A percentile compares a stretch with the other conserved stretches of the same genome.
These are phyloP conservation scores for Termitomyces sp. DNA, from an alignment of 768 basidiomycete genomes.

Conservation along the genomic window DNA sequence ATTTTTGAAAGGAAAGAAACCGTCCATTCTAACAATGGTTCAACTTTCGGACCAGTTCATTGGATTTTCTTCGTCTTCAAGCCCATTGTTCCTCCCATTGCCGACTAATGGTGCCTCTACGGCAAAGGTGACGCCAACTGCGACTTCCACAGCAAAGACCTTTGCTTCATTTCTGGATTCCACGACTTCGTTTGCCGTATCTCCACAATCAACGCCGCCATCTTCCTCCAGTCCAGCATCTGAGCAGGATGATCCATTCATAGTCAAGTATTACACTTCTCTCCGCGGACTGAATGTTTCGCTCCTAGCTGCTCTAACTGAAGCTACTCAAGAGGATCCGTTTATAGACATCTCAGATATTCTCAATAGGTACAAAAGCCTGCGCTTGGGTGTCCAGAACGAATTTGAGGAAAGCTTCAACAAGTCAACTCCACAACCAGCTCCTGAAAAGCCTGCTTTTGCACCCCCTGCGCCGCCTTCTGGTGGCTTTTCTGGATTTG, in stretches of 20 bases:
- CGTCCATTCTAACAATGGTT: conserved; percentile 5
- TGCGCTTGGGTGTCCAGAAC: conserved; percentile 50
- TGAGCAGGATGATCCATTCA: conserved; percentile 25
- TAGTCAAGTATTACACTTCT: conserved; percentile 57
- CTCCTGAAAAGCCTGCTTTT: conserved; percentile 11
- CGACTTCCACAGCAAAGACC: conserved; percentile 46
- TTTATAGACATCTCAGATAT: conserved; percentile 59
- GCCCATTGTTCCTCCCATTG: neutral
- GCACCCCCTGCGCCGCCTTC: conserved; percentile 19
- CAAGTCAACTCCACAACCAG: conserved; percentile 5
- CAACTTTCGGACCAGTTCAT: neutral
- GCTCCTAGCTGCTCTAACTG: conserved; percentile 51
- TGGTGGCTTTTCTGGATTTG: conserved; percentile 19
- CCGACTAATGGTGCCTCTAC: conserved; percentile 11
- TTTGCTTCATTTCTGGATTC: conserved; percentile 41
- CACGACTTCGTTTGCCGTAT: conserved; percentile 1
- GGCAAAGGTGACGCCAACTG: conserved; percentile 25
- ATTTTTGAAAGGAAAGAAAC: conserved; percentile 9
- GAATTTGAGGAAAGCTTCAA: conserved; percentile 39
- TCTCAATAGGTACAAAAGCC: conserved; percentile 52
- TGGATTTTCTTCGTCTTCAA: conserved; percentile 1
- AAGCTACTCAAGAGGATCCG: conserved; percentile 61
- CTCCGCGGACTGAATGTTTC: conserved; percentile 75
- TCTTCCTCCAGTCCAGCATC: conserved; percentile 10
- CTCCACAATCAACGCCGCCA: conserved; percentile 1